Evolutionary conservation across 2,329 filamentous ascomycete species (phyloP).

Genomic region (Fusarium sp.): DNA sequence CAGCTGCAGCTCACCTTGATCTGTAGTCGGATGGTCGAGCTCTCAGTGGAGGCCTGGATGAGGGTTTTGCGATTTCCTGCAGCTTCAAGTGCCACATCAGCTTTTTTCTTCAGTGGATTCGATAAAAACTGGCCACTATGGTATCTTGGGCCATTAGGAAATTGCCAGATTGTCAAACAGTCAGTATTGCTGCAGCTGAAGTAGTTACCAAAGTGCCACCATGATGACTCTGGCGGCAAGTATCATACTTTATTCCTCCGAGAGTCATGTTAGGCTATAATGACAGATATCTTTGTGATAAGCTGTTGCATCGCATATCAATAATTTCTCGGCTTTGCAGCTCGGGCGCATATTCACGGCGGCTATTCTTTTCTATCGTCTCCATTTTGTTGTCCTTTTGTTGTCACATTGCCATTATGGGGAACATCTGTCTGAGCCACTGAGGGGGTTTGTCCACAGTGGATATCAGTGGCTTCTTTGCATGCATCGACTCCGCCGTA

Average conservation of each 20-base stretch:
- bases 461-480: slow-evolving; percentile 23
- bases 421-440: slow-evolving; percentile 8
- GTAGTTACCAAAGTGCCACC: slow-evolving; percentile 1
- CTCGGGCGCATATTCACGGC: slow-evolving; percentile 25
- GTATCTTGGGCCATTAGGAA: slow-evolving; percentile 24
- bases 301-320: slow-evolving; percentile 19
- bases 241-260: slow-evolving; percentile 5
- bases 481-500: slow-evolving; percentile 33
- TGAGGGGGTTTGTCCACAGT: slow-evolving; percentile 36
- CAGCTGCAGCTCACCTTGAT: slow-evolving; percentile 45
- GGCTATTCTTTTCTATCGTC: slow-evolving; percentile 11
- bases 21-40: slow-evolving; percentile 21
- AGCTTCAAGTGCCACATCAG: slow-evolving; percentile 12
- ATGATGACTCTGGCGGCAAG: slow-evolving; percentile 11
- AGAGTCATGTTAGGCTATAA: slow-evolving; percentile 4
- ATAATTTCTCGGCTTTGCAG: slow-evolving; percentile 5
- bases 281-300: not conserved
- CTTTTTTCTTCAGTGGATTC: slow-evolving; percentile 8
- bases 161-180: slow-evolving; percentile 32
- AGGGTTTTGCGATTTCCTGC: slow-evolving; percentile 32
- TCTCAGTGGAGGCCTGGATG: slow-evolving; percentile 21
- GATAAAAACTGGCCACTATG: slow-evolving; percentile 4
- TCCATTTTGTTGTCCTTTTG: slow-evolving; percentile 5
- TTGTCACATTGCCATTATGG: slow-evolving; percentile 24
- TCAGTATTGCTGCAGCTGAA: slow-evolving; percentile 2